phyloP scores from a whole-genome alignment of 1,284 basidiomycete species.

The Retiboletus flavoniger region DNA sequence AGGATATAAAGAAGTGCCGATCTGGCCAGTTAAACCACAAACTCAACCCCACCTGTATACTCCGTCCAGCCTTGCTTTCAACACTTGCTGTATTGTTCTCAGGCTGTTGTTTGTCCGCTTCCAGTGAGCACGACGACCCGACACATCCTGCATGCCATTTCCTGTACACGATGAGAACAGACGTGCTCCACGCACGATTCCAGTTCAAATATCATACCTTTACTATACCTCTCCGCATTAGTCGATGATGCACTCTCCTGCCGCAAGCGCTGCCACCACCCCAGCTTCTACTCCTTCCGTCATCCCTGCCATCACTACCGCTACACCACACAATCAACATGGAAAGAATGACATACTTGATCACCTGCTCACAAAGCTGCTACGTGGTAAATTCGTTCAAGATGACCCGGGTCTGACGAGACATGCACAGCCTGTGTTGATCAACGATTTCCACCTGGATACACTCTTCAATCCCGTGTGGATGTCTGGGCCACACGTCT shows the following conservation, averaged over 20 bases:
- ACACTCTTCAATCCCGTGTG: constrained; percentile 24
- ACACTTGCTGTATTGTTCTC: too few relatives aligned
- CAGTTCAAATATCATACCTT: not conserved
- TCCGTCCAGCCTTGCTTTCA: too few relatives aligned
- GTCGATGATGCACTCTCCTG: not conserved
- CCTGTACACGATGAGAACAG: constrained; percentile 1
- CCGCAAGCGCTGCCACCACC: not conserved
- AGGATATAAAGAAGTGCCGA: too few relatives aligned
- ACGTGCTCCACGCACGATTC: not conserved
- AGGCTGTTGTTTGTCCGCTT: too few relatives aligned
- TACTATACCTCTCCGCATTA: not conserved
- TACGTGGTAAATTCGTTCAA: not conserved
- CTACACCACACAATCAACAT: not conserved
- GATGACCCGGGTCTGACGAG: not conserved
- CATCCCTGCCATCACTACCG: not conserved
- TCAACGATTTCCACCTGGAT: constrained; percentile 20
- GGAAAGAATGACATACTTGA: not conserved
- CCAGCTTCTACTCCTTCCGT: not conserved
- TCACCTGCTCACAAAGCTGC: not conserved
- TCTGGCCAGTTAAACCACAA: too few relatives aligned
- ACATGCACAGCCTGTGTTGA: not conserved
- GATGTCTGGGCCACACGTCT: constrained; percentile 19
- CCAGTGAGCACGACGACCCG: not conserved
- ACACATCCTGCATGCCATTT: not conserved
- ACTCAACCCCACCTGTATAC: too few relatives aligned